Conservation (phyloP, 2,329 filamentous ascomycete species). For the Alternaria infectoria region DNA sequence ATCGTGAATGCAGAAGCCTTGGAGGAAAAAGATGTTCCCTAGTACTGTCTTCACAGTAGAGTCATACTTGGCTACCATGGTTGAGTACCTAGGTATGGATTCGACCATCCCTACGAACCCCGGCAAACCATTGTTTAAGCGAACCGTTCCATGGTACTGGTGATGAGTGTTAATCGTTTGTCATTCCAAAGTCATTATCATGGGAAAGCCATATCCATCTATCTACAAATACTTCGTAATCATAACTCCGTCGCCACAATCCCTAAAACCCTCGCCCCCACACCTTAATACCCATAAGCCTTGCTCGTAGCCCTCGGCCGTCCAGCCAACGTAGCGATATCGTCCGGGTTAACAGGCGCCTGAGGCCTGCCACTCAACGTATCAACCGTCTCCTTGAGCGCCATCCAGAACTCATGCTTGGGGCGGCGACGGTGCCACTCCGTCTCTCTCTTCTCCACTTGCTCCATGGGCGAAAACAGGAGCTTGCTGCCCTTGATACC, state of each 20-base stretch:
- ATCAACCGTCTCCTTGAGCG: conserved; percentile 81
- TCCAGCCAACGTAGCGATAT: conserved; percentile 30
- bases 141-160: no score
- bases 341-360: conserved; percentile 21
- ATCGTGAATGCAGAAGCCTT: no score
- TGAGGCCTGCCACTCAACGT: conserved; percentile 70
- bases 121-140: no score
- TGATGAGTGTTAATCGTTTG: not conserved
- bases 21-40: no score
- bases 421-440: conserved; percentile 93
- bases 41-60: no score
- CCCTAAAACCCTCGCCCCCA: not conserved
- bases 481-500: conserved; percentile 91
- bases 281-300: not conserved
- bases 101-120: no score
- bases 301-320: conserved; percentile 9
- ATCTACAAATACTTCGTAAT: conserved; percentile 12
- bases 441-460: conserved; percentile 80
- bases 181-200: not conserved
- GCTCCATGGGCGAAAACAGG: conserved; percentile 81
- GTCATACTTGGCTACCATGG: no score
- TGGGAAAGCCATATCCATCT: not conserved
- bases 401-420: conserved; percentile 83
- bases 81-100: no score
- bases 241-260: not conserved